Conservation (phyloP, 139 green algal species). For the Deuterostichococcus epilithicus region DNA sequence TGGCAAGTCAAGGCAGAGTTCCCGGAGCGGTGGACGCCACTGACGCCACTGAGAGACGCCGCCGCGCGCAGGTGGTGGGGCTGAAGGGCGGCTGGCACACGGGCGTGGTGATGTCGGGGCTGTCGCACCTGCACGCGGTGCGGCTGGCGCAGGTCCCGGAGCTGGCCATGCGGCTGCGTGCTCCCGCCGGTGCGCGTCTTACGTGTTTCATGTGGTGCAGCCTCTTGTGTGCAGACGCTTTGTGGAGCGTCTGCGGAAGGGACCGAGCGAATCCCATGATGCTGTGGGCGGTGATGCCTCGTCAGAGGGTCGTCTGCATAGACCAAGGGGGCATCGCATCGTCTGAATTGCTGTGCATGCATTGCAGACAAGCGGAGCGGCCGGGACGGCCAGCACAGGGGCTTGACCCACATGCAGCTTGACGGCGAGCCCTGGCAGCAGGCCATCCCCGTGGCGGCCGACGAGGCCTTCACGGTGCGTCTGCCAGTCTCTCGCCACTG, state of each 20-base stretch:
- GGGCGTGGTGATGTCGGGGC: conserved; percentile 59
- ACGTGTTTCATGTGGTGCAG: no score
- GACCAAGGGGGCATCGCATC: no score
- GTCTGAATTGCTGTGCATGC: not conserved
- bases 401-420: conserved; percentile 65
- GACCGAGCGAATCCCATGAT: no score
- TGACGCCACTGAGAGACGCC: no score
- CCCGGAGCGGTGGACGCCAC: no score
- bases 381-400: not conserved
- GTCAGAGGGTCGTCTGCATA: not conserved
- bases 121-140: conserved; percentile 49
- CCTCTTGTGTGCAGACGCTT: no score
- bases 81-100: conserved; percentile 70
- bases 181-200: conserved; percentile 12
- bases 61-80: conserved; percentile 74
- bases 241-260: no score
- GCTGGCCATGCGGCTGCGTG: conserved; percentile 49
- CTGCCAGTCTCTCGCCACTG: not conserved
- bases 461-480: conserved; percentile 25
- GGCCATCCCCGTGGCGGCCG: conserved; percentile 45
- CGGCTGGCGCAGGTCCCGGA: conserved; percentile 66
- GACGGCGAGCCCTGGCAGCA: conserved; percentile 86
- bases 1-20: not conserved
- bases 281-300: not conserved
- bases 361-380: not conserved